Evolutionary conservation across 257 asterid species (phyloP), one percentile per base, ranked within the genome.

Genomic region (Dorcoceras hygrometricum): DNA sequence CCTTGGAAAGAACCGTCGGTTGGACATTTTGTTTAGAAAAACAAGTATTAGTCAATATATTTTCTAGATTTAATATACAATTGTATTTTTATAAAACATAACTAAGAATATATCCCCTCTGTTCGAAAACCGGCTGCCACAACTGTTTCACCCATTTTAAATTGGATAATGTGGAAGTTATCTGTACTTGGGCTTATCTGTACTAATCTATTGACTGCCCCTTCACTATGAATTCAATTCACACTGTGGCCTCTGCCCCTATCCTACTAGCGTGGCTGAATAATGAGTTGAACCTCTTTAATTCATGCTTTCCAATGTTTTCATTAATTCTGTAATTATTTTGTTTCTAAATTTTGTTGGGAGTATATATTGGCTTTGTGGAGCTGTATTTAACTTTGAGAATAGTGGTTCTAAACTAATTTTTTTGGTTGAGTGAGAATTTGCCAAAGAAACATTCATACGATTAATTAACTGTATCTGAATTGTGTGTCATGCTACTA

Each of bases 401-500:
- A 46, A n/a, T n/a, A 23, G 9, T 16, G 11, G 65, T 73, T 55
- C 57, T 57, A 50, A 62, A 55, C 43, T 56, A 39, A 18, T 2
- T 23, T 9, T 31, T 28, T 56, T 55, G 3, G 48, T 36, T 36
- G 48, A 5, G 48, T 36, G 5, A 4, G 48, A 36, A 4, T 36
- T 7, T 11, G 1, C 4, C 18, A 1, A 11, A 36, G 4, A 11
- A 36, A 36, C 0, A 10, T 36, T 18, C 48, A 3, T 5, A 32
- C 0, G 9, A 32, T 32, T 32, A 34, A 34, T 57, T 34, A 22
- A 8, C 16, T 57, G 23, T 65, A 8, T 67, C 34, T 53, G 23
- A 59, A 75, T 59, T 25, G 16, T 75, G 34, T 43, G 51, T 34
- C 25, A 60, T 67, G 80, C 39, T 34, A 12, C 50, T 39, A 39